phyloP scores from a whole-genome alignment of 1,139 yeast species.

The Scheffersomyces stambukii region DNA sequence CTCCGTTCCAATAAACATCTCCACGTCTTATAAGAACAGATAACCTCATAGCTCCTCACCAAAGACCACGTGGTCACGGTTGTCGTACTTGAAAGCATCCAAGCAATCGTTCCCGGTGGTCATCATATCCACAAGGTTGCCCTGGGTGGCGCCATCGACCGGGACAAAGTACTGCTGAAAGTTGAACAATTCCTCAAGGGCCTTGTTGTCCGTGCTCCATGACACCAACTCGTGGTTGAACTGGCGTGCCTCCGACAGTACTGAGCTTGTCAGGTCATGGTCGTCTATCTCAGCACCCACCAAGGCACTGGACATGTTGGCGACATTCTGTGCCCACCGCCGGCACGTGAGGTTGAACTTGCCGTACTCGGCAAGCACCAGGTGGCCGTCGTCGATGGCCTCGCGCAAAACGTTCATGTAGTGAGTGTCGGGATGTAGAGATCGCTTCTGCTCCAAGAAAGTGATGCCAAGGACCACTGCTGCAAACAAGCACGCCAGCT shows the following conservation, averaged over 20 bases:
- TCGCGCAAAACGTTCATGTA: conserved; percentile 12
- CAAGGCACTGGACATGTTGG: conserved; percentile 10
- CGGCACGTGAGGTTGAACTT: conserved; percentile 10
- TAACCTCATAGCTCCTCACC: conserved; percentile 3
- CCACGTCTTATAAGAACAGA: too few relatives aligned
- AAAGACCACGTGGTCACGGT: conserved; percentile 7
- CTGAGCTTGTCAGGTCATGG: conserved; percentile 1
- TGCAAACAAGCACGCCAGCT: conserved; percentile 10
- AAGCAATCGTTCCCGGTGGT: conserved; percentile 3
- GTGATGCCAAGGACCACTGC: conserved; percentile 12
- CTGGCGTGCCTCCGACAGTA: conserved; percentile 7
- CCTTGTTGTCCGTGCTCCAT: conserved; percentile 10
- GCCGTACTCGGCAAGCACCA: conserved; percentile 7
- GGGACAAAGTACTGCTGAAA: conserved; percentile 12
- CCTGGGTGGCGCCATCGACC: conserved; percentile 2
- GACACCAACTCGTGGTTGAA: conserved; percentile 11
- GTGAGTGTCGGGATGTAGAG: conserved; percentile 10
- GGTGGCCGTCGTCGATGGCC: conserved; percentile 10
- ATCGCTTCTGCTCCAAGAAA: conserved; percentile 10
- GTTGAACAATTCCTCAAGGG: conserved; percentile 11
- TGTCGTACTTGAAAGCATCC: conserved; percentile 8
- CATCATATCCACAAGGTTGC: conserved; percentile 5
- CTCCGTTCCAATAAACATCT: too few relatives aligned
- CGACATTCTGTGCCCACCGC: conserved; percentile 11
- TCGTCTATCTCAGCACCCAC: conserved; percentile 1